phyloP scores from a whole-genome alignment of 805 yeast genomes.

The Novakomyces olei region DNA sequence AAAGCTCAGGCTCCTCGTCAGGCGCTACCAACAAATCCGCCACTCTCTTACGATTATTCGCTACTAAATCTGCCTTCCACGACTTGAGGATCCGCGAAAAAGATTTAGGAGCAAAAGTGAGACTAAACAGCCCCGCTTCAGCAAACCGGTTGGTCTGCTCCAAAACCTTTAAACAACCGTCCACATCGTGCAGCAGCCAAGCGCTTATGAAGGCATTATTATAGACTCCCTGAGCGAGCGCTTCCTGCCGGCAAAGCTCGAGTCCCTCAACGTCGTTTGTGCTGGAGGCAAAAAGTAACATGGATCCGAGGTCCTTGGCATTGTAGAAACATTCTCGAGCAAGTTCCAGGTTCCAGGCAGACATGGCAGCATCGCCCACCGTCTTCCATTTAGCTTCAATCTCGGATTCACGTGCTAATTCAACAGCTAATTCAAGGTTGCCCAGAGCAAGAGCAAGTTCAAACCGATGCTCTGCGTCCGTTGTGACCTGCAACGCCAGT shows the following conservation, averaged over 20 bases:
- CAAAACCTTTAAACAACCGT: constrained; percentile 41
- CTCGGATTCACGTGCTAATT: constrained; percentile 27
- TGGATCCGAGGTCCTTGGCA: constrained; percentile 62
- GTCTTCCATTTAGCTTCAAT: constrained; percentile 67
- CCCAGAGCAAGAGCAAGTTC: constrained; percentile 68
- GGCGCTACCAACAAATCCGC: constrained; percentile 7
- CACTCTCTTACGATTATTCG: constrained; percentile 27
- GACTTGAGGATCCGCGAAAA: constrained; percentile 27
- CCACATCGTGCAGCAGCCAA: constrained; percentile 63
- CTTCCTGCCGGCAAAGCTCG: constrained; percentile 37
- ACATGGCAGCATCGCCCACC: constrained; percentile 69
- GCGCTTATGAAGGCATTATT: constrained; percentile 80
- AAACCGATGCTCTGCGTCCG: constrained; percentile 76
- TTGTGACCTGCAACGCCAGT: constrained; percentile 62
- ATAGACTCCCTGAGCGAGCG: constrained; percentile 54
- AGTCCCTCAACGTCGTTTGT: constrained; percentile 47
- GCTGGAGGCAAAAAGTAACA: constrained; percentile 63
- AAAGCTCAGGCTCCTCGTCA: constrained; percentile 11
- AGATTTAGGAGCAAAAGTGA: constrained; percentile 36
- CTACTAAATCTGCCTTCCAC: constrained; percentile 46
- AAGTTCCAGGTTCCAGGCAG: constrained; percentile 53
- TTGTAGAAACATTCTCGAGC: constrained; percentile 62
- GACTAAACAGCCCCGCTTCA: constrained; percentile 68
- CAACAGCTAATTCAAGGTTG: constrained; percentile 48
- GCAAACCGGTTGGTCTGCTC: constrained; percentile 44